Evolutionary conservation across 148 eudicot species (phyloP).

Genomic region (Spergularia bocconei): DNA sequence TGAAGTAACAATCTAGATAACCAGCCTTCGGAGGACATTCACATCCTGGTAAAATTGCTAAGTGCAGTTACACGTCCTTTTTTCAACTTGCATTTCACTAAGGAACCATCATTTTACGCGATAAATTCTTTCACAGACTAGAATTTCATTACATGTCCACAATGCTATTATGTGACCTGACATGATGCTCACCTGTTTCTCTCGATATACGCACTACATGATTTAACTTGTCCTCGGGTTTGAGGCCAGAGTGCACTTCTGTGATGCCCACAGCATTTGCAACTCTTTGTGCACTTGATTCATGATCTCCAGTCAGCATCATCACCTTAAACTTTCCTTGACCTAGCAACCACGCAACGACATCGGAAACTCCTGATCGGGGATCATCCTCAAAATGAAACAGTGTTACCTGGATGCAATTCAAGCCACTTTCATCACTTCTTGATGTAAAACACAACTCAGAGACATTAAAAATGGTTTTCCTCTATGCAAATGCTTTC

Average conservation of each 20-base stretch:
- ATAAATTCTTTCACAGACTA: background rate
- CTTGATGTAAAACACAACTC: background rate
- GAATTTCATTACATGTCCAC: background rate
- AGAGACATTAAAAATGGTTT: background rate
- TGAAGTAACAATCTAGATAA: too few relatives aligned
- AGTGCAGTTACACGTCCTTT: background rate
- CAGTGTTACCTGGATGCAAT: constrained; percentile 62
- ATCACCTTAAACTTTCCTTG: constrained; percentile 71
- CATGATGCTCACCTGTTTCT: constrained; percentile 56
- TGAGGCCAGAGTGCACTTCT: constrained; percentile 77
- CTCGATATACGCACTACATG: constrained; percentile 83
- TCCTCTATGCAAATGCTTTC: background rate
- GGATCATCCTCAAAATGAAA: constrained; percentile 97
- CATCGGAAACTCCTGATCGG: constrained; percentile 71
- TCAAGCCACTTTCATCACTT: constrained; percentile 13
- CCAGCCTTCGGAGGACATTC: background rate
- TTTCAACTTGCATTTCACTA: background rate
- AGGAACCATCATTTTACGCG: background rate
- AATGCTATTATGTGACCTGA: background rate
- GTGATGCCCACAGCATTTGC: constrained; percentile 83
- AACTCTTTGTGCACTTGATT: constrained; percentile 80
- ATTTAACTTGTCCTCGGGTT: constrained; percentile 97
- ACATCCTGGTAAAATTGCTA: background rate
- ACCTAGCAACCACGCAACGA: constrained; percentile 52
- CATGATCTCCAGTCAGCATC: constrained; percentile 98